Evolutionary conservation across 768 basidiomycete species (phyloP).

Genomic region (Serendipita sp.): DNA sequence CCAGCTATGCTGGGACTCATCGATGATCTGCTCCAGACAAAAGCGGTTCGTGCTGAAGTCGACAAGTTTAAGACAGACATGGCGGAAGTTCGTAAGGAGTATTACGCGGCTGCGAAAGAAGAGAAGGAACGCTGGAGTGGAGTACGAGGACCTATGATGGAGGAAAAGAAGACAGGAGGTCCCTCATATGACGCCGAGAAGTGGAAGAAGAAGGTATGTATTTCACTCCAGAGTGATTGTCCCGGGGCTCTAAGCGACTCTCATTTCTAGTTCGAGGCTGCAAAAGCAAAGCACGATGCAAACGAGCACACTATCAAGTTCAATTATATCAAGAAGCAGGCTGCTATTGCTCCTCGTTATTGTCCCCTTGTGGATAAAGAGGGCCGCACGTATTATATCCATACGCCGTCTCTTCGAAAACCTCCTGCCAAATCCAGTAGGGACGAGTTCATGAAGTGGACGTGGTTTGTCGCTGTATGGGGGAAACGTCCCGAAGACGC

Average conservation of each 20-base stretch:
- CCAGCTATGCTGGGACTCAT: not conserved
- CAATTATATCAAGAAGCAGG: not conserved
- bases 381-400: not conserved
- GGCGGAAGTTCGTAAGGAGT: not conserved
- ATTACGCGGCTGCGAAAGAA: not conserved
- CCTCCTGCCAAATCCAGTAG: not conserved
- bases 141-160: not conserved
- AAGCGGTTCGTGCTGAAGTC: not conserved
- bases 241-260: not conserved
- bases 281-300: slow-evolving; percentile 1
- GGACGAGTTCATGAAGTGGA: not conserved
- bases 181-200: not conserved
- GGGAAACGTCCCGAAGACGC: not conserved
- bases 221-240: too few relatives aligned
- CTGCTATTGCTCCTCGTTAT: not conserved
- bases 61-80: not conserved
- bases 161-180: slow-evolving; percentile 1
- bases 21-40: not conserved
- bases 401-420: not conserved
- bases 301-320: not conserved
- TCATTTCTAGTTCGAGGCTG: not conserved
- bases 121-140: not conserved
- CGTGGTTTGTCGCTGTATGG: slow-evolving; percentile 2
- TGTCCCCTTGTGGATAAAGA: not conserved
- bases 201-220: slow-evolving; percentile 2